A percentile compares a stretch with the other conserved stretches of the same genome.
Conservation (phyloP, 495 filamentous ascomycete species). For the Penicillium atrosanguineum region DNA sequence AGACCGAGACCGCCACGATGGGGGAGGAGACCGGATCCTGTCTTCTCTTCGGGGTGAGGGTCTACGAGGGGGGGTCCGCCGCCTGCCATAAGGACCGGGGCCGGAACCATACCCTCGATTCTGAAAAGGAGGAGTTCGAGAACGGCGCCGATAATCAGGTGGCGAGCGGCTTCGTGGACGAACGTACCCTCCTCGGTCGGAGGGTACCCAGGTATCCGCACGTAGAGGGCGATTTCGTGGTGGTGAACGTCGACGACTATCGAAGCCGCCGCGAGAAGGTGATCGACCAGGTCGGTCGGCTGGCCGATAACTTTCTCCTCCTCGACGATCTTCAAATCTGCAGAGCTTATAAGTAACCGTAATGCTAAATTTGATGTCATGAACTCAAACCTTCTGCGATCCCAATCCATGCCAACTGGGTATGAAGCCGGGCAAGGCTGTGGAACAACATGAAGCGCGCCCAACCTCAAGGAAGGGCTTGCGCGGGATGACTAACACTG, state of each 20-base stretch:
- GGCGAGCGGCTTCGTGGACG: slow-evolving; percentile 48
- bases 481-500: neutral
- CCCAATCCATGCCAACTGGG: slow-evolving; percentile 43
- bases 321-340: slow-evolving; percentile 53
- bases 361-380: neutral
- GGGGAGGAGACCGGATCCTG: slow-evolving; percentile 40
- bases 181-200: slow-evolving; percentile 31
- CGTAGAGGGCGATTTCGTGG: slow-evolving; percentile 38
- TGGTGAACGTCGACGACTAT: slow-evolving; percentile 39
- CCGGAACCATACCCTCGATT: slow-evolving; percentile 35
- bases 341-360: slow-evolving; percentile 1
- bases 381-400: slow-evolving; percentile 42
- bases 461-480: neutral
- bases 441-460: neutral
- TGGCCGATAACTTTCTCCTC: slow-evolving; percentile 55
- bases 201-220: slow-evolving; percentile 50
- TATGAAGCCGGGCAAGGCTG: neutral
- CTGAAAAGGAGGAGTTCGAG: slow-evolving; percentile 45
- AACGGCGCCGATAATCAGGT: slow-evolving; percentile 40
- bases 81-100: slow-evolving; percentile 30
- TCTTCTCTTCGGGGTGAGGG: slow-evolving; percentile 42
- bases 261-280: slow-evolving; percentile 37
- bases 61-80: slow-evolving; percentile 41
- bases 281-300: slow-evolving; percentile 36
- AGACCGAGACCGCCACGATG: slow-evolving; percentile 45